A percentile compares a stretch with the other conserved stretches of the same genome.
Conservation (phyloP, 768 basidiomycete species). For the Crucibulum laeve region DNA sequence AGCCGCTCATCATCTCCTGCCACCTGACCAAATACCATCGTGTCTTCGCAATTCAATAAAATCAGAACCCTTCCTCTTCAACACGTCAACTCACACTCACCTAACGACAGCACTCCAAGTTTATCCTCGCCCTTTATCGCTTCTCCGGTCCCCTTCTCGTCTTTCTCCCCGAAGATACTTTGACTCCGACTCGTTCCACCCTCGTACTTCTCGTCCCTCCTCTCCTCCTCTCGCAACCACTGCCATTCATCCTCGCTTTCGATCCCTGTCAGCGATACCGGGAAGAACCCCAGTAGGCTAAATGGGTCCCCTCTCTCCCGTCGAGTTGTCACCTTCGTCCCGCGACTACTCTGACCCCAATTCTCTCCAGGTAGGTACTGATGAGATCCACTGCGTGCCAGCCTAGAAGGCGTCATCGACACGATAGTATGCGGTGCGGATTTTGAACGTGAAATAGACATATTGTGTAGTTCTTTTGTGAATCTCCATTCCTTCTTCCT, state of each 20-base stretch:
- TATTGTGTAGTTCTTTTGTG: constrained; percentile 6
- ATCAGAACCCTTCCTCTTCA: not conserved
- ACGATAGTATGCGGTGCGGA: constrained; percentile 7
- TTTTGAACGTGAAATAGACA: constrained; percentile 10
- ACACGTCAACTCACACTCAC: constrained; percentile 22
- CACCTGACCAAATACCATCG: too few relatives aligned
- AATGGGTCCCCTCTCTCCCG: constrained; percentile 40
- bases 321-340: constrained; percentile 7
- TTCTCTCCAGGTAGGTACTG: not conserved
- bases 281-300: constrained; percentile 46
- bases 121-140: constrained; percentile 42
- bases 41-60: constrained; percentile 9
- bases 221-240: constrained; percentile 33
- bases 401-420: not conserved
- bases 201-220: constrained; percentile 8
- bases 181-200: constrained; percentile 9
- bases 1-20: too few relatives aligned
- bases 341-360: not conserved
- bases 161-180: constrained; percentile 16
- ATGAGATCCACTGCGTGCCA: not conserved
- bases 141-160: constrained; percentile 26
- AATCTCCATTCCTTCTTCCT: not conserved
- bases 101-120: constrained; percentile 40
- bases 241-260: constrained; percentile 29
- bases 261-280: constrained; percentile 17